Conservation (phyloP, 2,329 filamentous ascomycete genomes). For the Bretziella fagacearum region DNA sequence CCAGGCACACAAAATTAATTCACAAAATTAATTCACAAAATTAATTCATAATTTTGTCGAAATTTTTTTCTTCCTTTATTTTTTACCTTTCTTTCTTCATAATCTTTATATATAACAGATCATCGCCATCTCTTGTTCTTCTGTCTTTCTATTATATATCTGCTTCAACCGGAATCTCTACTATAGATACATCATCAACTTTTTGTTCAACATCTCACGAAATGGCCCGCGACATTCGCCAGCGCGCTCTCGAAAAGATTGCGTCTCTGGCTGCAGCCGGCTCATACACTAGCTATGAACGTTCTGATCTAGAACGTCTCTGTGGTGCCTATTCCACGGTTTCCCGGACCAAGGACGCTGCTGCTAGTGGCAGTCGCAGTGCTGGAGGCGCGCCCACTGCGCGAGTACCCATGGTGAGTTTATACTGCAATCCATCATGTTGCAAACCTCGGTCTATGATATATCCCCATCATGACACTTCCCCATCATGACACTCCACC, state of each 20-base stretch:
- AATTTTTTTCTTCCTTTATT: background rate
- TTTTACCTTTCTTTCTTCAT: background rate
- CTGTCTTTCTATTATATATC: background rate
- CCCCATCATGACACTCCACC: background rate
- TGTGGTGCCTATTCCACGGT: conserved; percentile 39
- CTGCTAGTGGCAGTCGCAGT: conserved; percentile 27
- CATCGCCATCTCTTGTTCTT: background rate
- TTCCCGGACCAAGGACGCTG: conserved; percentile 26
- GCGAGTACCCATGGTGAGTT: conserved; percentile 42
- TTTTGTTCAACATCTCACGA: background rate
- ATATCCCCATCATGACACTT: background rate
- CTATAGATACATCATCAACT: background rate
- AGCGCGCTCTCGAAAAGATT: conserved; percentile 47
- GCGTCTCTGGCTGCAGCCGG: conserved; percentile 42
- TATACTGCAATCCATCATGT: background rate
- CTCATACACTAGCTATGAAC: conserved; percentile 37
- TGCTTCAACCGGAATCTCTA: background rate
- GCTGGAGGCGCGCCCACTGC: conserved; percentile 24
- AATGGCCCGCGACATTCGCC: conserved; percentile 41
- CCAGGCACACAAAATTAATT: background rate
- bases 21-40: background rate
- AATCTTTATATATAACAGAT: background rate
- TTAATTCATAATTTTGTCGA: background rate
- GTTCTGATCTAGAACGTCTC: conserved; percentile 45
- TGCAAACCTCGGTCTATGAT: background rate